These are phyloP conservation scores for Henckelia pumila DNA, from an alignment of 257 asterid genomes.

Conservation along the genomic window DNA sequence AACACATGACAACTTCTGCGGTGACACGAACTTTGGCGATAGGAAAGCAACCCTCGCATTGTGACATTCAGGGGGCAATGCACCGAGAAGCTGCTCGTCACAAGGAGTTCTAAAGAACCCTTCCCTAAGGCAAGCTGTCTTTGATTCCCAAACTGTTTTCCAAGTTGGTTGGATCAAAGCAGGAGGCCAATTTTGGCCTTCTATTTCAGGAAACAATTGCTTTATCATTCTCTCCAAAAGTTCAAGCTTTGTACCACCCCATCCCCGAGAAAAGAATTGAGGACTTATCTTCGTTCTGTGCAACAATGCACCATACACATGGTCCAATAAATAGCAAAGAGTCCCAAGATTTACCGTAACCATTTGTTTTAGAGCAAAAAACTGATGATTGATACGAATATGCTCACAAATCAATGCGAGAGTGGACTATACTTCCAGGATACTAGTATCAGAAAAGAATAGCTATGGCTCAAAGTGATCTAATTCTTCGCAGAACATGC, in stretches of 20 bases:
- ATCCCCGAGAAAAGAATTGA: slow-evolving; percentile 78
- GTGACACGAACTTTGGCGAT: slow-evolving; percentile 54
- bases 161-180: slow-evolving; percentile 61
- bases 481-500: slow-evolving; percentile 7
- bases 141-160: slow-evolving; percentile 90
- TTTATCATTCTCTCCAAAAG: slow-evolving; percentile 75
- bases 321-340: slow-evolving; percentile 80
- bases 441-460: slow-evolving; percentile 6
- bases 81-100: slow-evolving; percentile 65
- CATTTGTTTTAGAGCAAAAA: slow-evolving; percentile 28
- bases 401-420: slow-evolving; percentile 4
- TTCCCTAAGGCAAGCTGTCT: slow-evolving; percentile 70
- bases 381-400: neutral
- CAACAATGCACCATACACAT: slow-evolving; percentile 85
- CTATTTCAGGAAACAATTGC: slow-evolving; percentile 65
- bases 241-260: slow-evolving; percentile 97
- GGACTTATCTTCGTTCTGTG: slow-evolving; percentile 86
- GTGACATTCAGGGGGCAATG: slow-evolving; percentile 91
- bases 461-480: slow-evolving; percentile 17
- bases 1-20: slow-evolving; percentile 81
- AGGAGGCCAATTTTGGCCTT: slow-evolving; percentile 82
- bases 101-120: slow-evolving; percentile 87
- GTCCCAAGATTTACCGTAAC: slow-evolving; percentile 80
- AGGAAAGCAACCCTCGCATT: slow-evolving; percentile 88
- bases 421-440: neutral